Evolutionary conservation across 805 yeast genomes (phyloP), one percentile per base, ranked within the genome.

Genomic region (Pichia heedii): DNA sequence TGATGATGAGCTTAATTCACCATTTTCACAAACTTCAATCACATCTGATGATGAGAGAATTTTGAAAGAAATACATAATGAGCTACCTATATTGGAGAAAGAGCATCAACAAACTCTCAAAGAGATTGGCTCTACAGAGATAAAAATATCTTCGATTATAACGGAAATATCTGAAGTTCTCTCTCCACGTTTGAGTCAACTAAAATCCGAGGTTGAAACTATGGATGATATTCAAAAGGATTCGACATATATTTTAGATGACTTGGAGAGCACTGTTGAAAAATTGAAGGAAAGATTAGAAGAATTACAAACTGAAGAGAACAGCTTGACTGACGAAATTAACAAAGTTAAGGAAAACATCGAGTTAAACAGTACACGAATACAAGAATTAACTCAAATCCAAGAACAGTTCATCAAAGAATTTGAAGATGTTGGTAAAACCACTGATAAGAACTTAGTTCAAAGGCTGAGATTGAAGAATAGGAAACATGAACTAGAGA

Each of bases 401-500:
- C 95, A 84, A 55, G 62, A 72, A 2, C 56, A 67, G 16, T 57
- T 76, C 1, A 57, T 82, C 33, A 72, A 69, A 42, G 73, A 73
- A 44, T 62, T 88, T 22, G 87, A 82, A 41, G 70, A 69, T 36
- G 74, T 70, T 42, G 78, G 81, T 45, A 81, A 79, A 49, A 62
- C 56, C n/a, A 71, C 82, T 0, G 95, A 87, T 54, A 79, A 74
- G 45, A 68, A 69, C 7, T 63, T 83, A 50, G 72, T 83, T 19
- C 81, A 75, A 54, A 84, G 79, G 50, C 69, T 83, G 2, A 57
- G 81, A 5, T 62, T 86, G 39, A 56, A 66, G 4, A 65, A 70
- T 36, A 72, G 95, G 50, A 72, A 84, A 46, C 85, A 82, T 39
- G 94, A 84, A 50, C 61, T 85, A 21, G 81, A 79, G 50, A 75